phyloP scores from a whole-genome alignment of 192 early-diverging fungal genomes.

The Backusella australiensis region DNA sequence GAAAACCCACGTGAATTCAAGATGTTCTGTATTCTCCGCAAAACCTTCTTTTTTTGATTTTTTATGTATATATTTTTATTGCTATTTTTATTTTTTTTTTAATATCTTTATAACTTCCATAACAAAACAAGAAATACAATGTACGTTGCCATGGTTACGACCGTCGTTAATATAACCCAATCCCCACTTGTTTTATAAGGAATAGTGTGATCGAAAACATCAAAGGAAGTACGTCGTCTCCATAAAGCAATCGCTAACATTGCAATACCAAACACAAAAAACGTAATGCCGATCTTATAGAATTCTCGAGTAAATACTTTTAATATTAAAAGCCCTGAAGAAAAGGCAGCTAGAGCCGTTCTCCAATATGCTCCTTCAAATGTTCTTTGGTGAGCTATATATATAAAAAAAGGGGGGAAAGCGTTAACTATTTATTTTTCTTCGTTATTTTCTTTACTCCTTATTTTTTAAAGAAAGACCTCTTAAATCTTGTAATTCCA shows the following conservation, averaged over 20 bases:
- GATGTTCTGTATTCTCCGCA: not conserved
- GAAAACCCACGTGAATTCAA: not conserved
- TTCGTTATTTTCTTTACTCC: not conserved
- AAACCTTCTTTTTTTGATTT: not conserved
- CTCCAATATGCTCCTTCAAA: slow-evolving; percentile 63
- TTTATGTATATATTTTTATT: not conserved
- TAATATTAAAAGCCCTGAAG: slow-evolving; percentile 50
- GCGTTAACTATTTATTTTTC: not conserved
- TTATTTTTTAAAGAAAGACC: slow-evolving; percentile 26
- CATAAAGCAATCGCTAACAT: slow-evolving; percentile 48
- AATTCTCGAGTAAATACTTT: slow-evolving; percentile 54
- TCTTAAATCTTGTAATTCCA: slow-evolving; percentile 49
- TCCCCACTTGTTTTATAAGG: slow-evolving; percentile 54
- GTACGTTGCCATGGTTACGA: slow-evolving; percentile 45
- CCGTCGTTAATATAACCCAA: slow-evolving; percentile 48
- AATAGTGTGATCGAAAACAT: slow-evolving; percentile 53
- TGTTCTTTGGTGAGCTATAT: slow-evolving; percentile 52
- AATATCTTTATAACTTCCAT: slow-evolving; percentile 18
- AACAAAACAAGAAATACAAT: slow-evolving; percentile 40
- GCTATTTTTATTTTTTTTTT: not conserved
- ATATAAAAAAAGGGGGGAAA: not conserved
- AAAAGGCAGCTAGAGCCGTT: slow-evolving; percentile 52
- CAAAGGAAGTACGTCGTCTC: slow-evolving; percentile 40
- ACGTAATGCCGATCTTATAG: slow-evolving; percentile 55
- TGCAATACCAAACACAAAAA: slow-evolving; percentile 49